These are phyloP conservation scores for Chlorella sp. DNA, from an alignment of 139 green algal genomes.

Conservation along the genomic window DNA sequence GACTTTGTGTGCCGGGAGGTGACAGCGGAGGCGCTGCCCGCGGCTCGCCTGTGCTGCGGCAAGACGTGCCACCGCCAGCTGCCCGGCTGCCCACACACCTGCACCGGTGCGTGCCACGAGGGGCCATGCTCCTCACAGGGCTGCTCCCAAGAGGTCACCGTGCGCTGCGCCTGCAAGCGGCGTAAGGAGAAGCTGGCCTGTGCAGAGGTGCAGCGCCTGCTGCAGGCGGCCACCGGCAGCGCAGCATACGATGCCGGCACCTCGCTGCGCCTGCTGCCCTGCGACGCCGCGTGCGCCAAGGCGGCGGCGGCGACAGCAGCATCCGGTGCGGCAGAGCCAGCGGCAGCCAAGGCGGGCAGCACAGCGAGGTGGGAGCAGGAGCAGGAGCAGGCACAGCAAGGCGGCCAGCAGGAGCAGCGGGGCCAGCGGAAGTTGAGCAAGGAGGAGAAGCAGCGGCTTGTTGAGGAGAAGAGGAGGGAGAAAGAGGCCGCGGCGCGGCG, in stretches of 20 bases:
- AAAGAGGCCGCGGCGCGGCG: background rate
- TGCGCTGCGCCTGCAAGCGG: constrained; percentile 74
- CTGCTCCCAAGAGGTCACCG: constrained; percentile 69
- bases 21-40: background rate
- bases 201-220: constrained; percentile 52
- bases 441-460: constrained; percentile 25
- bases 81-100: constrained; percentile 67
- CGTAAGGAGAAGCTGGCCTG: constrained; percentile 68
- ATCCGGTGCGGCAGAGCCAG: too few relatives aligned
- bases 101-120: constrained; percentile 62
- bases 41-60: constrained; percentile 51
- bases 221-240: constrained; percentile 37
- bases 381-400: background rate
- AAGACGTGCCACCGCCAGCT: constrained; percentile 70
- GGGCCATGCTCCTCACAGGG: constrained; percentile 59
- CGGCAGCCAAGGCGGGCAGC: background rate
- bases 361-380: background rate
- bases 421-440: constrained; percentile 13
- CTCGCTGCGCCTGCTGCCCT: constrained; percentile 62
- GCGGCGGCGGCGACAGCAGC: background rate
- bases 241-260: constrained; percentile 45
- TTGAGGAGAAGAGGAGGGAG: background rate
- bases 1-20: constrained; percentile 58
- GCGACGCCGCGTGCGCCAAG: constrained; percentile 57
- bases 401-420: background rate